phyloP scores from a whole-genome alignment of 2,329 filamentous ascomycete species.

The Fusarium clavum region DNA sequence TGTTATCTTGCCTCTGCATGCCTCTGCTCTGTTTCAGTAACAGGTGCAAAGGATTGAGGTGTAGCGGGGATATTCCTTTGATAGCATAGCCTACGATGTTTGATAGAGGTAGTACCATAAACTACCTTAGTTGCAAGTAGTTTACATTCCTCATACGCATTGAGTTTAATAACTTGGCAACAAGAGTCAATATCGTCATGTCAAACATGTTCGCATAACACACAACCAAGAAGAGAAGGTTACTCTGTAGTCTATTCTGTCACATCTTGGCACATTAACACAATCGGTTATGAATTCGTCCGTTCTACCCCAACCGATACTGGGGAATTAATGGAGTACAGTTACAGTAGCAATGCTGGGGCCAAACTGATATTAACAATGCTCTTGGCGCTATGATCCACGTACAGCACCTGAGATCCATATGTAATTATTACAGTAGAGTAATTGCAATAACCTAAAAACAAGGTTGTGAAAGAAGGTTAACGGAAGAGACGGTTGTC shows the following conservation, averaged over 20 bases:
- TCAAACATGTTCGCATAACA: not conserved
- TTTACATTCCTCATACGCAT: not conserved
- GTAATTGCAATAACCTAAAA: not conserved
- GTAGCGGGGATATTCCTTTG: not conserved
- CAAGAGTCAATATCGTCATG: not conserved
- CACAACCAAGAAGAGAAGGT: not conserved
- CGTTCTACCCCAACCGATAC: constrained; percentile 8
- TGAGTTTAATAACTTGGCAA: not conserved
- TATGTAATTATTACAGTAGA: not conserved
- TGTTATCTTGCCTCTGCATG: constrained; percentile 3
- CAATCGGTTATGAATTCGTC: constrained; percentile 23
- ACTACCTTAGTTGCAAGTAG: not conserved
- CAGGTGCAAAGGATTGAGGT: constrained; percentile 6
- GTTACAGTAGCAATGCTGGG: constrained; percentile 3
- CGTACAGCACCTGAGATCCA: not conserved
- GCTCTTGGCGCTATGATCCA: constrained; percentile 16
- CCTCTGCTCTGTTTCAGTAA: constrained; percentile 40
- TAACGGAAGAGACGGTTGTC: constrained; percentile 12
- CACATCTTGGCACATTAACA: constrained; percentile 19
- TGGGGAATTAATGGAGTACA: not conserved
- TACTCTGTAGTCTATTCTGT: not conserved
- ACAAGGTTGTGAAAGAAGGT: constrained; percentile 1
- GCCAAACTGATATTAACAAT: not conserved
- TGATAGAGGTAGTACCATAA: not conserved
- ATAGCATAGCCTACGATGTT: too few relatives aligned